Evolutionary conservation across 2,329 filamentous ascomycete genomes (phyloP), one percentile per base, ranked within the genome.

Genomic region (Botrytis porri): DNA sequence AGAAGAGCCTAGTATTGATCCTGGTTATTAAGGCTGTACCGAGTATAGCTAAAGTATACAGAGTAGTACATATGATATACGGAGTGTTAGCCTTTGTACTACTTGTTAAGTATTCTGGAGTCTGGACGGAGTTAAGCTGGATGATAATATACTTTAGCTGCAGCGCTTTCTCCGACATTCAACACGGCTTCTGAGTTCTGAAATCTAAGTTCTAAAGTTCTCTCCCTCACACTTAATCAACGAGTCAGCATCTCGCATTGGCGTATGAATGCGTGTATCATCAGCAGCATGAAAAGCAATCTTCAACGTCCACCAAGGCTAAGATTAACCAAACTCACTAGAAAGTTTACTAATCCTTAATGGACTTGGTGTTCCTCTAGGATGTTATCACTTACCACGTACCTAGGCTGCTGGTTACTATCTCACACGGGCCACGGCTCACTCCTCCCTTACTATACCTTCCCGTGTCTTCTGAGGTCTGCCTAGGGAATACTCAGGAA

Each of bases 261-360:
- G 51, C 51, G 51, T 54, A 54, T 54, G 51, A 16, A 18, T 29
- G 51, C n/a, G 35, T 18, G 37, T 62, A 37, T 39, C 37, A 39
- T 41, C 37, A 18, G 37, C 60, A 62, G 61, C 39, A 63, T 63
- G 61, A 63, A 63, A 14, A 43, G 61, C 43, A 63, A 63, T 63
- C 61, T 43, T 43, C 32, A 61, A 61, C 32, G 32, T 60, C 57
- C 57, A 60, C 18, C 57, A 32, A 22, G 18, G 16, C 29, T 37
- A 37, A 60, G 20, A 12, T 37, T 37, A 32, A 14, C 32, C 59
- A 41, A 62, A 62, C 60, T 62, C 37, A n/a, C 37, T 62, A 62
- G 14, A 62, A 41, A 41, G 22, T 41, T 41, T 16, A 62, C 37
- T 41, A 41, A 41, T 62, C 37, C 16, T 62, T 39, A 12, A 41